phyloP scores from a whole-genome alignment of 805 yeast species.

The Brettanomyces nanus region DNA sequence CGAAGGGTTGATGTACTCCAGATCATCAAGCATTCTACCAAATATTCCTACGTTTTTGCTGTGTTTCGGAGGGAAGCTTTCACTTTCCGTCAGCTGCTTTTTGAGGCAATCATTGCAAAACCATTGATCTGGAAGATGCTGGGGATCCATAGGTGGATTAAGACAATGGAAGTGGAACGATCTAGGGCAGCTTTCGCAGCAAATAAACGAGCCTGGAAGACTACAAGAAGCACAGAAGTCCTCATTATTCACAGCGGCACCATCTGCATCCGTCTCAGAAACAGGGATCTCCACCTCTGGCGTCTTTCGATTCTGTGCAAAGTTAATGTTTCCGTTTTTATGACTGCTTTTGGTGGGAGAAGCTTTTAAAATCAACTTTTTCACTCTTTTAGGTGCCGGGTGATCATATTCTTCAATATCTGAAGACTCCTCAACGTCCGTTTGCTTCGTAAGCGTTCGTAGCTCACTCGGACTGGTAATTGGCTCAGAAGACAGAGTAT shows the following conservation, averaged over 20 bases:
- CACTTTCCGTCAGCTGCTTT: slow-evolving; percentile 19
- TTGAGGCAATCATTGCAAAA: slow-evolving; percentile 69
- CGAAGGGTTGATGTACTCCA: slow-evolving; percentile 54
- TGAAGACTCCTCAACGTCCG: neutral
- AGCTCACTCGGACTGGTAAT: slow-evolving; percentile 26
- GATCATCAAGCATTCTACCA: slow-evolving; percentile 48
- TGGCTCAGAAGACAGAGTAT: slow-evolving; percentile 27
- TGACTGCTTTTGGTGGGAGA: slow-evolving; percentile 5
- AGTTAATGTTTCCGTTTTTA: slow-evolving; percentile 1
- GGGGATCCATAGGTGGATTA: slow-evolving; percentile 80
- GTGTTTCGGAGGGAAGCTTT: slow-evolving; percentile 6
- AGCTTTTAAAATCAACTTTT: neutral
- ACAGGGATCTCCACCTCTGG: neutral
- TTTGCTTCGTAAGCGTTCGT: slow-evolving; percentile 5
- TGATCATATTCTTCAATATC: neutral
- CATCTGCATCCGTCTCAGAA: slow-evolving; percentile 7
- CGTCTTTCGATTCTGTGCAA: neutral
- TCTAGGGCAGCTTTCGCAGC: slow-evolving; percentile 90
- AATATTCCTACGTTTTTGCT: slow-evolving; percentile 35
- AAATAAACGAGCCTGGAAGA: slow-evolving; percentile 78
- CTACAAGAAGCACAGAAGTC: slow-evolving; percentile 92
- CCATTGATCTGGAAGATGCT: slow-evolving; percentile 81
- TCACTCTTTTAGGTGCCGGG: neutral
- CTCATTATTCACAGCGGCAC: slow-evolving; percentile 43
- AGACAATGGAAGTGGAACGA: slow-evolving; percentile 90